Conservation (phyloP, 2,329 filamentous ascomycete genomes). For the Botrytis cinerea region DNA sequence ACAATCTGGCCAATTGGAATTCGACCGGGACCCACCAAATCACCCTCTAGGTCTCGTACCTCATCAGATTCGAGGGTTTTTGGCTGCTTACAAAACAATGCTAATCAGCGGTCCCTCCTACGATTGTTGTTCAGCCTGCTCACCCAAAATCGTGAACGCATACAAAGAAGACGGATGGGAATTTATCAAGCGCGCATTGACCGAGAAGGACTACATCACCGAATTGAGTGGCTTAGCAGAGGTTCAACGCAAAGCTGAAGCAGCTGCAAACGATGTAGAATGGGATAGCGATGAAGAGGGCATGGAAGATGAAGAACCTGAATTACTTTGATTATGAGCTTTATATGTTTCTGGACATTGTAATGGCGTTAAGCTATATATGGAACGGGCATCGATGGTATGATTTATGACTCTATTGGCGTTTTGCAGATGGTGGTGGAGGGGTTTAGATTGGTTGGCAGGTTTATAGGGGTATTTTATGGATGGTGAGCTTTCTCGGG, state of each 20-base stretch:
- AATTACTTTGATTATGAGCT: conserved; percentile 33
- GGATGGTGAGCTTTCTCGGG: not conserved
- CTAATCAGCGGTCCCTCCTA: conserved; percentile 74
- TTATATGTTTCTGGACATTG: conserved; percentile 3
- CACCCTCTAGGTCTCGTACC: conserved; percentile 71
- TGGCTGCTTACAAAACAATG: conserved; percentile 73
- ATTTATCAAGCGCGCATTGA: conserved; percentile 73
- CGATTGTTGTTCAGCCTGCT: conserved; percentile 80
- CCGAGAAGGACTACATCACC: conserved; percentile 75
- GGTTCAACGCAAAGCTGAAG: conserved; percentile 62
- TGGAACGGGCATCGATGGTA: not conserved
- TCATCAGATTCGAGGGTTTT: conserved; percentile 78
- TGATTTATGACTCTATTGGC: not conserved
- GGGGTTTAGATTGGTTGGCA: conserved; percentile 1
- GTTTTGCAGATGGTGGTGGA: conserved; percentile 16
- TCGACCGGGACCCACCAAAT: conserved; percentile 57
- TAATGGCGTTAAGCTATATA: conserved; percentile 19
- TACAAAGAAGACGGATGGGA: conserved; percentile 72
- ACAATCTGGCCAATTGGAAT: conserved; percentile 44
- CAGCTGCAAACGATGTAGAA: conserved; percentile 53
- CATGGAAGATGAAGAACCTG: conserved; percentile 54
- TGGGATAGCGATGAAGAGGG: conserved; percentile 60
- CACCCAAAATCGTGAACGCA: conserved; percentile 65
- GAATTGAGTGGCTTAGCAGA: conserved; percentile 75
- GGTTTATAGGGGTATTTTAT: not conserved